Percentiles rank a stretch among this genome's conserved stretches.
Conservation (phyloP, 1,284 basidiomycete species). For the Ceratobasidium theobromae region DNA sequence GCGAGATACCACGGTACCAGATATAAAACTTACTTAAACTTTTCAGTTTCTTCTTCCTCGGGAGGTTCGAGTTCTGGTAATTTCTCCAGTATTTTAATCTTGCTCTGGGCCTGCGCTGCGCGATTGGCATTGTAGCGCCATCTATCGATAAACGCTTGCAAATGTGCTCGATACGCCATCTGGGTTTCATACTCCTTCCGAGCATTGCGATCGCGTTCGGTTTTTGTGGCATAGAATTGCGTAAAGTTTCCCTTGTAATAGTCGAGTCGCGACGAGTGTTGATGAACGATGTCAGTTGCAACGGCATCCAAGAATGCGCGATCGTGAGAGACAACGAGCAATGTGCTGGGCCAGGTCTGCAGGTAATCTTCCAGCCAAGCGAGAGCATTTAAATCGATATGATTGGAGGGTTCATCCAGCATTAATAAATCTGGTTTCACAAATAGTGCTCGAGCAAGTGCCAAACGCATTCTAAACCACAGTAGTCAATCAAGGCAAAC, state of each 20-base stretch:
- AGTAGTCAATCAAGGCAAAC: background rate
- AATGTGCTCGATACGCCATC: slow-evolving; percentile 89
- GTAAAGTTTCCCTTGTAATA: slow-evolving; percentile 97
- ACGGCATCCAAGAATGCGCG: slow-evolving; percentile 97
- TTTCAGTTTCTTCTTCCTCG: slow-evolving; percentile 85
- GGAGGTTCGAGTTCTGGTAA: slow-evolving; percentile 92
- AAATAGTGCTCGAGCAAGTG: slow-evolving; percentile 85
- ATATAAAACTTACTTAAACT: slow-evolving; percentile 65
- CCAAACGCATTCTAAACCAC: slow-evolving; percentile 70
- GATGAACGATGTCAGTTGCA: slow-evolving; percentile 94
- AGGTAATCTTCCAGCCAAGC: slow-evolving; percentile 83
- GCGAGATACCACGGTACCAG: slow-evolving; percentile 13
- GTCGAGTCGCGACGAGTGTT: slow-evolving; percentile 92
- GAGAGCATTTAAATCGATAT: slow-evolving; percentile 63
- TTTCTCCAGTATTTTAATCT: slow-evolving; percentile 99
- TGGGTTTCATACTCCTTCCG: slow-evolving; percentile 95
- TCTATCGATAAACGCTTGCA: slow-evolving; percentile 96
- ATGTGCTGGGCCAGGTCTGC: slow-evolving; percentile 92
- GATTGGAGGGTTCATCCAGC: slow-evolving; percentile 97
- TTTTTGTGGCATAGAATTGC: slow-evolving; percentile 94
- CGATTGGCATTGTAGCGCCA: slow-evolving; percentile 96
- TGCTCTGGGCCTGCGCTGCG: slow-evolving; percentile 91
- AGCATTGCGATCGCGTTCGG: slow-evolving; percentile 88
- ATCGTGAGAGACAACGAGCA: slow-evolving; percentile 98
- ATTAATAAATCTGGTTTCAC: slow-evolving; percentile 89